Evolutionary conservation across 257 asterid species (phyloP).

Genomic region (Nicotiana knightiana): DNA sequence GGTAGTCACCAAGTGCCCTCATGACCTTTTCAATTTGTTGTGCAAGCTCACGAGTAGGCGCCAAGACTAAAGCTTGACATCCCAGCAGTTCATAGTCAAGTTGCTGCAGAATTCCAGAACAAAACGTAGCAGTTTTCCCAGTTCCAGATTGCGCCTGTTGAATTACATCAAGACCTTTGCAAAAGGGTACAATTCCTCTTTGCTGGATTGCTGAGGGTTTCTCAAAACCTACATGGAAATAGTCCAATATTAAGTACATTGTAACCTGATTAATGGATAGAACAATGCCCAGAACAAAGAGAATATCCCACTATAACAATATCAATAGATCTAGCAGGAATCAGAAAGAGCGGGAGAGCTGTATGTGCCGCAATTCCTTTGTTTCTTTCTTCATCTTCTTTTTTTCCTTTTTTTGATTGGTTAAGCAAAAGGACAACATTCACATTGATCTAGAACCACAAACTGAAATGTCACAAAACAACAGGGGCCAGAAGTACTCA

Average conservation of each 20-base stretch:
- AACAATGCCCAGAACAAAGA: not conserved
- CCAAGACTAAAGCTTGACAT: conserved; percentile 18
- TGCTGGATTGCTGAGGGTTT: conserved; percentile 19
- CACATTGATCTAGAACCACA: not conserved
- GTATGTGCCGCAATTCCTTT: not conserved
- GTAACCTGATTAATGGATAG: not conserved
- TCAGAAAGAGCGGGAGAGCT: not conserved
- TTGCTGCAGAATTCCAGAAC: conserved; percentile 19
- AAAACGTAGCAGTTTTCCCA: conserved; percentile 18
- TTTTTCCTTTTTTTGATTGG: not conserved
- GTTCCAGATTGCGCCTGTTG: conserved; percentile 22
- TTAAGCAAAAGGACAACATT: not conserved
- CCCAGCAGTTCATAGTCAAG: conserved; percentile 4
- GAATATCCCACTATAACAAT: not conserved
- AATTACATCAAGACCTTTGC: conserved; percentile 15
- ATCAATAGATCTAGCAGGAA: not conserved
- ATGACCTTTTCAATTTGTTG: conserved; percentile 20
- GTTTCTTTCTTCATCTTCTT: not conserved
- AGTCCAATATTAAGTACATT: not conserved
- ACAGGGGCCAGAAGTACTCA: not conserved
- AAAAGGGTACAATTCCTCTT: conserved; percentile 19
- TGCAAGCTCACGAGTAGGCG: conserved; percentile 21
- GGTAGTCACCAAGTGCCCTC: conserved; percentile 19
- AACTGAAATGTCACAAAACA: not conserved
- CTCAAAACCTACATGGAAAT: conserved; percentile 17